Evolutionary conservation across 768 basidiomycete species (phyloP).

Genomic region (Russula griseocarnosa): DNA sequence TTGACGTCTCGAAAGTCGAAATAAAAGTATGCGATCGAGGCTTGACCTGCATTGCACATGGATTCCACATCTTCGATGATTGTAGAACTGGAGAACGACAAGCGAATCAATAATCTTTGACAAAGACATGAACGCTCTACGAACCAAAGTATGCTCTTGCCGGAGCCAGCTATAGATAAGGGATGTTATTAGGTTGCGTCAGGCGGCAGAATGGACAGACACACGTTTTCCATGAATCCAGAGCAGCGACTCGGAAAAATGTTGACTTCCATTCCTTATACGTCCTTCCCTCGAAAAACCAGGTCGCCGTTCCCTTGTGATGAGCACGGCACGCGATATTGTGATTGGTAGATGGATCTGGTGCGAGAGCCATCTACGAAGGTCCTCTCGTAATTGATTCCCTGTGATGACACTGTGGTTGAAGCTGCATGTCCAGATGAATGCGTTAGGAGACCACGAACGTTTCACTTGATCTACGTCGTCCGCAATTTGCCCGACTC

Average conservation of each 20-base stretch:
- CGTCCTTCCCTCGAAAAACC: neutral
- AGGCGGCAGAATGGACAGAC: neutral
- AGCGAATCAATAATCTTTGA: neutral
- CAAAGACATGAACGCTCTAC: neutral
- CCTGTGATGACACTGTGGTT: neutral
- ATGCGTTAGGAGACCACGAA: neutral
- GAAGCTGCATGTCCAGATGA: neutral
- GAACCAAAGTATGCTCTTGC: conserved; percentile 15
- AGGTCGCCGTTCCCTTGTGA: conserved; percentile 1
- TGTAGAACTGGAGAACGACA: neutral
- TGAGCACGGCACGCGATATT: neutral
- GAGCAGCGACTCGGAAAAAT: neutral
- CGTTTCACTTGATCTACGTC: too few species aligned
- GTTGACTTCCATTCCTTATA: conserved; percentile 5
- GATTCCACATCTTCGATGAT: neutral
- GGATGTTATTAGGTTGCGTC: neutral
- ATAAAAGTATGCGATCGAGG: neutral
- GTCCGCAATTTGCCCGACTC: too few species aligned
- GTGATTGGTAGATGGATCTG: conserved; percentile 5
- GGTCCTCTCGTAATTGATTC: neutral
- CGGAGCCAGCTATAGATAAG: conserved; percentile 3
- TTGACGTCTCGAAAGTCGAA: neutral
- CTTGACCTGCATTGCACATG: neutral
- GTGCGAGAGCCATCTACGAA: conserved; percentile 8
- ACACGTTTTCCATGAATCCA: conserved; percentile 14